Evolutionary conservation across 768 basidiomycete species (phyloP), one percentile per base, ranked within the genome.

Genomic region (Auricularia sp.): DNA sequence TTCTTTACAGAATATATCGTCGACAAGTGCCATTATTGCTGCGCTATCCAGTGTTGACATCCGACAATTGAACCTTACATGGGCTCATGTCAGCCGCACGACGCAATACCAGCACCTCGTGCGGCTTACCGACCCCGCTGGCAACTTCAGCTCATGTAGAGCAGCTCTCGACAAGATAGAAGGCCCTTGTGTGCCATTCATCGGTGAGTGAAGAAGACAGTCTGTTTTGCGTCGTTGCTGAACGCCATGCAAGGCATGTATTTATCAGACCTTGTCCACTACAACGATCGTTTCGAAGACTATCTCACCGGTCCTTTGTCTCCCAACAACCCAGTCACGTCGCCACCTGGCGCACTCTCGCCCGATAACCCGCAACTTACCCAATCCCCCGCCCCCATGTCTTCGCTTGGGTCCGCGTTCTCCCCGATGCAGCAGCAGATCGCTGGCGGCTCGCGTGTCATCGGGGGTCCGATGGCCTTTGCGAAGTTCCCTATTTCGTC

Each of bases 151-250:
- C 11, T 80, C 78, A 16, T 85, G 88, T 68, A 83, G 86, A 39
- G 69, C 70, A 36, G 73, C 83, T 33, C 76, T 85, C 47, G 35
- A 63, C 16, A 62, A 34, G n/a, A 24, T 63, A 13, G 74, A 76
- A 45, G 78, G 77, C n/a, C 80, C 87, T 3, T 88, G 85, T 69
- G 80, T 90, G n/a, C 89, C 88, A 1, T 86, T 86, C 71, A 78
- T 90, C 63, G 79, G 56, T 59, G 33, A 14, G 56, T 34, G 14
- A 10, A 29, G 8, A 8, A 13, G 29, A 29, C 29, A 8, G 13
- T 29, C 33, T 18, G 6, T 6, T 29, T 29, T 6, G 6, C 34
- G 11, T 7, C 56, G 14, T 14, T 29, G 24, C 11, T 24, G 6
- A 59, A 6, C 29, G 24, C 13, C 14, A 29, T 34, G 24, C 8